Percentiles rank a stretch among this genome's conserved stretches.
phyloP scores from a whole-genome alignment of 1,284 basidiomycete species.

The Agroathelia rolfsii region DNA sequence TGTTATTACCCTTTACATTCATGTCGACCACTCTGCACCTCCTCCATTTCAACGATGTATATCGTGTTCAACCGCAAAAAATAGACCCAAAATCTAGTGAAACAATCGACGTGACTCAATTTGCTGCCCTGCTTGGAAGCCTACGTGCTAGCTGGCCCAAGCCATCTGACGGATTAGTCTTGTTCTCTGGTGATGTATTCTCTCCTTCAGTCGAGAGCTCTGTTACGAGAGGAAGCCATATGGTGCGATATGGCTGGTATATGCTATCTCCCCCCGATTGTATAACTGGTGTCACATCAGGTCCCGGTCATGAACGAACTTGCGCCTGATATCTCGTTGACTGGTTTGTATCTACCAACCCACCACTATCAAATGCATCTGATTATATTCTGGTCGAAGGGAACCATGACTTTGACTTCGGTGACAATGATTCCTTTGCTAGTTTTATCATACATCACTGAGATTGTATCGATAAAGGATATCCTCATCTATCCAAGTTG shows the following conservation, averaged over 20 bases:
- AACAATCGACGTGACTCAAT: slow-evolving; percentile 72
- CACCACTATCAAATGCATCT: slow-evolving; percentile 4
- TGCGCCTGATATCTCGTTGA: slow-evolving; percentile 56
- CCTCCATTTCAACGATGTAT: slow-evolving; percentile 68
- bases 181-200: slow-evolving; percentile 88
- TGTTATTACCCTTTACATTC: slow-evolving; percentile 1
- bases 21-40: slow-evolving; percentile 24
- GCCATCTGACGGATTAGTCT: slow-evolving; percentile 54
- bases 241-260: slow-evolving; percentile 59
- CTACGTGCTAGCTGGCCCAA: slow-evolving; percentile 43
- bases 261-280: not conserved
- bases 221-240: slow-evolving; percentile 85
- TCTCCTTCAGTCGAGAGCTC: slow-evolving; percentile 81
- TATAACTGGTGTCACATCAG: slow-evolving; percentile 22
- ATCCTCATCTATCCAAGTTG: slow-evolving; percentile 70
- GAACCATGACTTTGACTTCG: slow-evolving; percentile 82
- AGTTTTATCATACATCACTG: slow-evolving; percentile 2
- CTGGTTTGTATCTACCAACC: slow-evolving; percentile 31
- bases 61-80: slow-evolving; percentile 67
- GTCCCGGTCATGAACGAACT: slow-evolving; percentile 76
- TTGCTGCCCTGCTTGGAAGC: slow-evolving; percentile 50
- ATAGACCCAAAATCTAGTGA: slow-evolving; percentile 36
- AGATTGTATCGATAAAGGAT: slow-evolving; percentile 36
- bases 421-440: slow-evolving; percentile 13
- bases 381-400: slow-evolving; percentile 29